Evolutionary conservation across 164 flowering plant genomes (phyloP).

Genomic region (Kingdonia uniflora): DNA sequence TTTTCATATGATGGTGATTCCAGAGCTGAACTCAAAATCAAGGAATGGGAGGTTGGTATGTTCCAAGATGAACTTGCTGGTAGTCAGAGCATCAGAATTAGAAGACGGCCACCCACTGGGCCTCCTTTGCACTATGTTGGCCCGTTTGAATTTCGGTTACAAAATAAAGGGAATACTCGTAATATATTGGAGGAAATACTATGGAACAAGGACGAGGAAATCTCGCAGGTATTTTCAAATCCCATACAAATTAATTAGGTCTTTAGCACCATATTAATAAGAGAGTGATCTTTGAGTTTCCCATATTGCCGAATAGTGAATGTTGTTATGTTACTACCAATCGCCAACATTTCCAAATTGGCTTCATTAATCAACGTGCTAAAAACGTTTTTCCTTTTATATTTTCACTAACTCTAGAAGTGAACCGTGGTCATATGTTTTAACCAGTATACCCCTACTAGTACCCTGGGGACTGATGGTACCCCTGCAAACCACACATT

Average conservation of each 20-base stretch:
- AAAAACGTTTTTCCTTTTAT: no score
- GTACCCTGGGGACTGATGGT: no score
- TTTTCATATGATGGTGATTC: conserved; percentile 19
- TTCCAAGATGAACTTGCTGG: conserved; percentile 60
- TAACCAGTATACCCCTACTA: no score
- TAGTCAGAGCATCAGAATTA: conserved; percentile 68
- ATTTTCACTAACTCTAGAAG: no score
- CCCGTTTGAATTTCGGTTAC: conserved; percentile 70
- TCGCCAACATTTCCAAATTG: no score
- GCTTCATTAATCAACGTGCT: no score
- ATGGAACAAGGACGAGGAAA: conserved; percentile 84
- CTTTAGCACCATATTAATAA: no score
- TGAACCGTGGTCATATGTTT: no score
- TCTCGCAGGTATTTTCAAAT: conserved; percentile 31
- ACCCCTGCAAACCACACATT: no score
- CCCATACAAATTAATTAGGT: not conserved
- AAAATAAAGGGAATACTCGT: conserved; percentile 76
- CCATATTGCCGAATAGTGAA: no score
- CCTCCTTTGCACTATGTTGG: conserved; percentile 86
- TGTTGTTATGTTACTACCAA: no score
- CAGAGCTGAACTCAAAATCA: conserved; percentile 34
- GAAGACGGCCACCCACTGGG: conserved; percentile 73
- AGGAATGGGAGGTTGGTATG: conserved; percentile 66
- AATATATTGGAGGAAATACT: conserved; percentile 92
- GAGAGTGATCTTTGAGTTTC: no score